A percentile compares a stretch with the other conserved stretches of the same genome.
phyloP scores from a whole-genome alignment of 2,329 filamentous ascomycete genomes.

The Apiospora arundinis region DNA sequence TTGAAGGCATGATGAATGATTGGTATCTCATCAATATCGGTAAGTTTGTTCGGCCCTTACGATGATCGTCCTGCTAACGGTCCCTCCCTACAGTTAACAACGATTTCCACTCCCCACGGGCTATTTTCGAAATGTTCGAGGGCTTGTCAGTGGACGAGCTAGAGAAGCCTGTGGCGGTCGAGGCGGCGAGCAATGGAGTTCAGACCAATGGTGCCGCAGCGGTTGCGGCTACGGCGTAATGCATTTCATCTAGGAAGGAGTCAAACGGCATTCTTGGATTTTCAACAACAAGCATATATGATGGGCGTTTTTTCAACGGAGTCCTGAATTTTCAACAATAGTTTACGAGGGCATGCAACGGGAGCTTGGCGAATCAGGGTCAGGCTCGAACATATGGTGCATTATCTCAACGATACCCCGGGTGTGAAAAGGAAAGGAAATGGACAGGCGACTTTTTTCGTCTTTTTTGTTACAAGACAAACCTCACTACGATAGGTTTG shows the following conservation, averaged over 20 bases:
- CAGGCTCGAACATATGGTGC: constrained; percentile 37
- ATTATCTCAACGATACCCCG: constrained; percentile 52
- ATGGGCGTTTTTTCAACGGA: constrained; percentile 37
- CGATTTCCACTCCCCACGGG: constrained; percentile 85
- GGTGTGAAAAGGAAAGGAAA: constrained; percentile 23
- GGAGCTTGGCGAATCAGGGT: constrained; percentile 33
- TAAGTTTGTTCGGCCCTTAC: constrained; percentile 51
- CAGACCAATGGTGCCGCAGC: constrained; percentile 30
- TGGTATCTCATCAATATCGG: constrained; percentile 97
- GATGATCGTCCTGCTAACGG: not conserved
- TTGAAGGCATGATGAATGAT: constrained; percentile 82
- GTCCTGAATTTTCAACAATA: constrained; percentile 44
- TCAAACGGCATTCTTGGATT: constrained; percentile 33
- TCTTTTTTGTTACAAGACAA: not conserved
- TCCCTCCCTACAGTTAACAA: constrained; percentile 73
- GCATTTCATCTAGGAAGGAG: constrained; percentile 41
- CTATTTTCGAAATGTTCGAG: constrained; percentile 86
- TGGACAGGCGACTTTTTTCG: not conserved
- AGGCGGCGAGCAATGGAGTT: constrained; percentile 33
- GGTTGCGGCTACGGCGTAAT: constrained; percentile 37
- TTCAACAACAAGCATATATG: constrained; percentile 37
- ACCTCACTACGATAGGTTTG: not conserved
- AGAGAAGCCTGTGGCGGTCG: constrained; percentile 46
- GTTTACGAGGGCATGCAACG: constrained; percentile 34
- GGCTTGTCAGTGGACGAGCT: constrained; percentile 74